These are phyloP conservation scores for Vigna radiata DNA, from an alignment of 306 rosid species.

Conservation along the genomic window DNA sequence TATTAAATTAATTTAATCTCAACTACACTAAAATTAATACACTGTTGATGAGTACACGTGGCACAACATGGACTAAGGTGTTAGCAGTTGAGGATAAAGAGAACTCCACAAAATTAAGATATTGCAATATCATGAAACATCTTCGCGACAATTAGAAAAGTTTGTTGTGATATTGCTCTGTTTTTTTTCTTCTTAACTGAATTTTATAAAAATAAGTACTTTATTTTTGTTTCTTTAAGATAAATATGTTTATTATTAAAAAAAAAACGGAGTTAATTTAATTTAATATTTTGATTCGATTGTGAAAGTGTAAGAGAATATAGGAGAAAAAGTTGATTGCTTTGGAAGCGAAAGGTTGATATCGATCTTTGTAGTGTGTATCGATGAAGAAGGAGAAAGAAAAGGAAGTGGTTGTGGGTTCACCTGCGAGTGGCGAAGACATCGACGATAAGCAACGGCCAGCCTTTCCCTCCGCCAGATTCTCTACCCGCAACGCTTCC, in stretches of 20 bases:
- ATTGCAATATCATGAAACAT: background rate
- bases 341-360: background rate
- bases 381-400: conserved; percentile 43
- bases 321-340: background rate
- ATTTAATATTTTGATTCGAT: no score
- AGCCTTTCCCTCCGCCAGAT: conserved; percentile 58
- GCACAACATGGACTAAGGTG: no score
- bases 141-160: no score
- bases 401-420: conserved; percentile 49
- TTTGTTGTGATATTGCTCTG: no score
- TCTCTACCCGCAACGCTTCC: conserved; percentile 79
- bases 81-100: no score
- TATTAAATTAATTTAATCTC: background rate
- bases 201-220: no score
- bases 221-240: no score
- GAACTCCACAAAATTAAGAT: no score
- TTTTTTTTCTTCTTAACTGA: no score
- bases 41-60: background rate
- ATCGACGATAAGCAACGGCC: conserved; percentile 48
- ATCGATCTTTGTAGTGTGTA: no score
- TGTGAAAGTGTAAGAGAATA: background rate
- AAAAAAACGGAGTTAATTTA: no score
- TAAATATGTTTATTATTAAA: no score
- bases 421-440: conserved; percentile 56
- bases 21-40: background rate